Base-by-base conservation (phyloP, 2,329 filamentous ascomycete species). In the Raffaelea deltoideospora region DNA sequence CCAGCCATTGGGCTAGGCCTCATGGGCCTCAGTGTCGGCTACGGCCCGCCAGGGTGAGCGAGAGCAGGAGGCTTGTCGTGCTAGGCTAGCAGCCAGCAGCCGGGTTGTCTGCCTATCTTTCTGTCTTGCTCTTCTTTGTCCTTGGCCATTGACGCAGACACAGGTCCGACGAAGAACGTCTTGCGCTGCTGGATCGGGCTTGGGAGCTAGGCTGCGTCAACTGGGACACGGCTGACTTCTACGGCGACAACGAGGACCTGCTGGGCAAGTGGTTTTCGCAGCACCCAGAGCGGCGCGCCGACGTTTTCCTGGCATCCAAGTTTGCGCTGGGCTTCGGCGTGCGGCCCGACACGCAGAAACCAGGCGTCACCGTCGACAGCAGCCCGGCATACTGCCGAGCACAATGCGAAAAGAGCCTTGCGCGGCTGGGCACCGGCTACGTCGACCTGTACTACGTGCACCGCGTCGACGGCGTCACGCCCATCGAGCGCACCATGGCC, bases 371-470 rank as follows among this genome's bases (percentile, higher is more conserved):
- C 4, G 19, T 56, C 10, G 45, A 54, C 37, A 50, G 43, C 8
- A 46, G 47, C 3, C 56, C 55, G 1, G 53, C 48, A 20, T 41
- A 55, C 41, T 53, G 47, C 36, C 47, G 44, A 15, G 33, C 39
- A 30, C 42, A 49, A 11, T 49, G 45, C 28, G 53, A 53, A 21
- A 44, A 41, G 22, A 63, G 57, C 27, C 51, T 76, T 27, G 38
- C 59, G 47, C 55, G 59, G 20, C 52, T 77, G 2, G 63, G 65
- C 0, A 60, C 67, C 0, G 56, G 61, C 4, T 63, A 63, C 35
- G 64, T 76, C 39, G 72, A 76, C 45, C 56, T 76, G 19, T 63
- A 65, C 45, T 68, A 70, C 47, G 57, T 62, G 29, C 66, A 71
- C 47, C 59, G 67, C 5, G 46, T 67, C n/a, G 64, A 69, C 41